Evolutionary conservation across 2,329 filamentous ascomycete genomes (phyloP).

Genomic region (Monilinia polystroma): DNA sequence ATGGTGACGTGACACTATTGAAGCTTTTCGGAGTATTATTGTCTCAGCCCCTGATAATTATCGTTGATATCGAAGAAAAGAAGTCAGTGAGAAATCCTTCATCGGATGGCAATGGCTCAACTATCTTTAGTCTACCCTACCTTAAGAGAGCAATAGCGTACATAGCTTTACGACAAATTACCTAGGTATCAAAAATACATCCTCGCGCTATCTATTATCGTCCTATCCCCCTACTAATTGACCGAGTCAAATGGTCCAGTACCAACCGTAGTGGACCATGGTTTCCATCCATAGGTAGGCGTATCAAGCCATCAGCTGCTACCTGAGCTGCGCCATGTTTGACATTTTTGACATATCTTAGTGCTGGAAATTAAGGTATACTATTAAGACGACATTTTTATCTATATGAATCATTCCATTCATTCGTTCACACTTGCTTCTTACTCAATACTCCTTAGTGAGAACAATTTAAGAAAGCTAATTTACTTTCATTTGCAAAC

Average conservation of each 20-base stretch:
- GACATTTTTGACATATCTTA: slow-evolving; percentile 18
- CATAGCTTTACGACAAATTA: background rate
- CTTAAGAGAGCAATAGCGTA: background rate
- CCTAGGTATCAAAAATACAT: background rate
- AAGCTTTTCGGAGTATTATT: slow-evolving; percentile 20
- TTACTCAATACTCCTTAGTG: background rate
- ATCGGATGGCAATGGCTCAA: slow-evolving; percentile 3
- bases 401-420: background rate
- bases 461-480: background rate
- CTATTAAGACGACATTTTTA: background rate
- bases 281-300: background rate
- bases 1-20: slow-evolving; percentile 17
- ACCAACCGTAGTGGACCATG: no score
- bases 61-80: slow-evolving; percentile 5
- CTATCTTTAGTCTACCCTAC: background rate
- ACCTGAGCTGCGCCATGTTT: slow-evolving; percentile 20
- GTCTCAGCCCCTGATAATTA: slow-evolving; percentile 22
- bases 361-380: background rate
- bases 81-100: slow-evolving; percentile 1
- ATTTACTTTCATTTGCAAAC: background rate
- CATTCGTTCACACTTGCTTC: background rate
- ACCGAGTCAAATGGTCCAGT: slow-evolving; percentile 16
- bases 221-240: slow-evolving; percentile 2
- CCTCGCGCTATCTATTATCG: slow-evolving; percentile 6
- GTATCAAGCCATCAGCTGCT: slow-evolving; percentile 20